Evolutionary conservation across 192 early-diverging fungal genomes (phyloP).

Genomic region (Allomyces macrogynus): DNA sequence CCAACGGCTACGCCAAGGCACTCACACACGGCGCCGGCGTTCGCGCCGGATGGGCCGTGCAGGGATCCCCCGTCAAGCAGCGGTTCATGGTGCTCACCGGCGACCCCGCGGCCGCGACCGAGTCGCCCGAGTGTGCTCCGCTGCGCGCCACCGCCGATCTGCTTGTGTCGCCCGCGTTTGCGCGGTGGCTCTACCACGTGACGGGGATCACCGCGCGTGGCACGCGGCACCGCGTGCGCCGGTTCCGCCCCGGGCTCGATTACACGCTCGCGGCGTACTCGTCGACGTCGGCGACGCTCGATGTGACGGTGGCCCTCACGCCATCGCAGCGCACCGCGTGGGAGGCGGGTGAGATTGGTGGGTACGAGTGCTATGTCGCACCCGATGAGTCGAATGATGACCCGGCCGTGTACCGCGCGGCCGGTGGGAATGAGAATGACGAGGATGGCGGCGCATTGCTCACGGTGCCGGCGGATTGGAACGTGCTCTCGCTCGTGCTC

Average conservation of each 20-base stretch:
- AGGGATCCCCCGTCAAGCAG: constrained; percentile 42
- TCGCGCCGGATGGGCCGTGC: constrained; percentile 27
- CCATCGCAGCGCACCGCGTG: constrained; percentile 12
- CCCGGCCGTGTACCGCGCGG: constrained; percentile 41
- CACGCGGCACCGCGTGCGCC: constrained; percentile 32
- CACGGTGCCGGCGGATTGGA: constrained; percentile 40
- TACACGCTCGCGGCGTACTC: constrained; percentile 52
- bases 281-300: constrained; percentile 27
- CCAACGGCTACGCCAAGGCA: constrained; percentile 1
- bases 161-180: constrained; percentile 33
- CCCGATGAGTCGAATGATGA: constrained; percentile 43
- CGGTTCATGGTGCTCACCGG: constrained; percentile 29
- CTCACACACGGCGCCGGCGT: constrained; percentile 39
- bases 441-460: constrained; percentile 48
- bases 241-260: constrained; percentile 62
- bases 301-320: constrained; percentile 41
- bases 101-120: constrained; percentile 7
- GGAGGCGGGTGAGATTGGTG: constrained; percentile 42
- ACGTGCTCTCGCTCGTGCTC: constrained; percentile 44
- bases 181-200: constrained; percentile 32
- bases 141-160: constrained; percentile 17
- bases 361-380: constrained; percentile 59
- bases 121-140: constrained; percentile 5
- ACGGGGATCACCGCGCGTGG: constrained; percentile 23
- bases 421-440: constrained; percentile 7